A percentile compares a stretch with the other conserved stretches of the same genome.
Conservation (phyloP, 139 green algal species). For the Asterochloris sp. region DNA sequence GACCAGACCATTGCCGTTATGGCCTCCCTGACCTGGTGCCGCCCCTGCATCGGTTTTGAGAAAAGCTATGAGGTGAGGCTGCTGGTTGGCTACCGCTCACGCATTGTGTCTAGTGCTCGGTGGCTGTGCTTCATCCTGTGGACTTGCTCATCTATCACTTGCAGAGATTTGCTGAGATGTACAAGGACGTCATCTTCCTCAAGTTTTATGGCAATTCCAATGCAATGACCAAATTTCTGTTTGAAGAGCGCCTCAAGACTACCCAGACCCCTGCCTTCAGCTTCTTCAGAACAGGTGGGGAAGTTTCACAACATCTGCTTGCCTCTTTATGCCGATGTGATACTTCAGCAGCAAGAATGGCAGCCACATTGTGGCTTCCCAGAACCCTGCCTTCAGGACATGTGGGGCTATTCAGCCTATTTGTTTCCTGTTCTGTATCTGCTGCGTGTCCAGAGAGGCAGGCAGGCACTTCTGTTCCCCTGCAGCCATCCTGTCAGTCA, state of each 20-base stretch:
- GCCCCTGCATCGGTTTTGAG: slow-evolving; percentile 48
- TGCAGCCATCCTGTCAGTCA: too few species aligned
- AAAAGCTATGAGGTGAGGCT: slow-evolving; percentile 21
- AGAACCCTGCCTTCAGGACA: too few species aligned
- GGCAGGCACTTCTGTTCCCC: too few species aligned
- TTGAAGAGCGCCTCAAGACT: slow-evolving; percentile 27
- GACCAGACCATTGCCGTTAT: slow-evolving; percentile 40
- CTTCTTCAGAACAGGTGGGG: slow-evolving; percentile 24
- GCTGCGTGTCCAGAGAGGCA: too few species aligned
- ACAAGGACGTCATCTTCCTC: slow-evolving; percentile 39
- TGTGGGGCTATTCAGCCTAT: too few species aligned
- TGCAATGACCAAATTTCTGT: slow-evolving; percentile 47
- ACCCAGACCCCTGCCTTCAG: slow-evolving; percentile 19
- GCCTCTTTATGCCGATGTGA: too few species aligned
- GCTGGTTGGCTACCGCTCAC: background rate
- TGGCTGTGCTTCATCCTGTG: background rate
- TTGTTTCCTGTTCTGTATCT: too few species aligned
- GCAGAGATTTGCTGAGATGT: slow-evolving; percentile 44
- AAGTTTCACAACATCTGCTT: too few species aligned
- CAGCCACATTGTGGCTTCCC: too few species aligned
- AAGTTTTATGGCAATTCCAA: slow-evolving; percentile 53
- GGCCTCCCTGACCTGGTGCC: slow-evolving; percentile 46
- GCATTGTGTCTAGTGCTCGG: background rate
- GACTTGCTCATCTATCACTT: background rate
- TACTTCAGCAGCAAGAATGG: too few species aligned